phyloP scores from a whole-genome alignment of 768 basidiomycete species.

The Tricholoma furcatifolium region DNA sequence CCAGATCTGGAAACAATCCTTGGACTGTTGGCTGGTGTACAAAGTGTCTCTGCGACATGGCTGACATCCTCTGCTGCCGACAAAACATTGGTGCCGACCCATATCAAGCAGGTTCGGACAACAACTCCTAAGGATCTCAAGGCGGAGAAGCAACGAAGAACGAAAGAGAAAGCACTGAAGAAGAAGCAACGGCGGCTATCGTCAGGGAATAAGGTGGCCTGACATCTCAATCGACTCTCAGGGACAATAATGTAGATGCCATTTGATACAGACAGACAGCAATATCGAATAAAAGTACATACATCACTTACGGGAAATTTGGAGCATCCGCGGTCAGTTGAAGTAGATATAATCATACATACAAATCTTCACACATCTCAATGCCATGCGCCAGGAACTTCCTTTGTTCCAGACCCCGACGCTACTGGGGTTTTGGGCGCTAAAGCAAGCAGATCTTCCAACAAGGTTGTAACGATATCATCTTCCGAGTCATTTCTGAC shows the following conservation, averaged over 20 bases:
- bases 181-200: constrained; percentile 46
- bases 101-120: constrained; percentile 80
- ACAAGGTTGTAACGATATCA: constrained; percentile 59
- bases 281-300: too few species aligned
- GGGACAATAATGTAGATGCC: too few species aligned
- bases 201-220: too few species aligned
- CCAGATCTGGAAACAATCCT: constrained; percentile 35
- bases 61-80: constrained; percentile 29
- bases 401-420: constrained; percentile 33
- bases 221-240: too few species aligned
- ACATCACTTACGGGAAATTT: too few species aligned
- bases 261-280: too few species aligned
- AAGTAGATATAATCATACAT: background rate
- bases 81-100: constrained; percentile 57
- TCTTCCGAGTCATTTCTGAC: constrained; percentile 59
- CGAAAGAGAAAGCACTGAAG: constrained; percentile 40
- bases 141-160: constrained; percentile 57
- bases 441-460: constrained; percentile 55
- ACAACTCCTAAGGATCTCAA: constrained; percentile 80
- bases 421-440: constrained; percentile 36
- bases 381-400: constrained; percentile 48
- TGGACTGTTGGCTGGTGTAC: constrained; percentile 47
- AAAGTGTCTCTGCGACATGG: constrained; percentile 67
- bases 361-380: constrained; percentile 14
- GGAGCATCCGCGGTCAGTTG: too few species aligned